Conservation (phyloP, 352 stramenopile species). For the Phytophthora kernoviae region DNA sequence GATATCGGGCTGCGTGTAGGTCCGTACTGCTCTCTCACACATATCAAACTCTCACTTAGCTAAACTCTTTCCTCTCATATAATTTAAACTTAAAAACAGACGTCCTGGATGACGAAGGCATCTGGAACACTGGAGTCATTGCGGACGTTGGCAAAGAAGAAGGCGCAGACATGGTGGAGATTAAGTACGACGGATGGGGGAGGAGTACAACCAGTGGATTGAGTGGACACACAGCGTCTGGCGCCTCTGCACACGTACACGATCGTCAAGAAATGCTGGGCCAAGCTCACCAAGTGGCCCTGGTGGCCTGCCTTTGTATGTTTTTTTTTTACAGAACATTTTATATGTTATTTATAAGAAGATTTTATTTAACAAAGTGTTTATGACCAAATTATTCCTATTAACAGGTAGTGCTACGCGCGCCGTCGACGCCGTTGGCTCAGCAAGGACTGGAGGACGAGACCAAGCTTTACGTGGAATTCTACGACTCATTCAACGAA, state of each 20-base stretch:
- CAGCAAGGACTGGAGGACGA: constrained; percentile 63
- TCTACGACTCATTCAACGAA: constrained; percentile 80
- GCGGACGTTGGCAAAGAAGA: constrained; percentile 69
- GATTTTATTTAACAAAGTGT: constrained; percentile 17
- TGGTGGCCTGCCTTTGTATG: constrained; percentile 83
- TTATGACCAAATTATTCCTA: neutral
- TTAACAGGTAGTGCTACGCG: constrained; percentile 66
- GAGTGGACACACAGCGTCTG: constrained; percentile 55
- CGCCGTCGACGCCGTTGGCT: constrained; percentile 58
- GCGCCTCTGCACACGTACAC: constrained; percentile 83
- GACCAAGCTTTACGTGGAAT: constrained; percentile 84
- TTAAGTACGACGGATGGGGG: constrained; percentile 88
- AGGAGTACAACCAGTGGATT: constrained; percentile 86
- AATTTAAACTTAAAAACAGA: constrained; percentile 54
- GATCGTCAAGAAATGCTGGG: constrained; percentile 87
- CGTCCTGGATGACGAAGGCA: constrained; percentile 81
- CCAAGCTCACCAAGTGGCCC: constrained; percentile 83
- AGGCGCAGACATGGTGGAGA: constrained; percentile 57
- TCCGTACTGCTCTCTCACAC: constrained; percentile 33
- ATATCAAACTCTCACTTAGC: neutral
- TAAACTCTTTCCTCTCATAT: constrained; percentile 5
- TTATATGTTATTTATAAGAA: neutral
- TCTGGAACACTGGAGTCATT: constrained; percentile 82
- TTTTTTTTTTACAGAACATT: constrained; percentile 9
- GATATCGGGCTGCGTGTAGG: constrained; percentile 72